These are phyloP conservation scores for Podila verticillata DNA, from an alignment of 192 early-diverging fungal species.

Conservation along the genomic window DNA sequence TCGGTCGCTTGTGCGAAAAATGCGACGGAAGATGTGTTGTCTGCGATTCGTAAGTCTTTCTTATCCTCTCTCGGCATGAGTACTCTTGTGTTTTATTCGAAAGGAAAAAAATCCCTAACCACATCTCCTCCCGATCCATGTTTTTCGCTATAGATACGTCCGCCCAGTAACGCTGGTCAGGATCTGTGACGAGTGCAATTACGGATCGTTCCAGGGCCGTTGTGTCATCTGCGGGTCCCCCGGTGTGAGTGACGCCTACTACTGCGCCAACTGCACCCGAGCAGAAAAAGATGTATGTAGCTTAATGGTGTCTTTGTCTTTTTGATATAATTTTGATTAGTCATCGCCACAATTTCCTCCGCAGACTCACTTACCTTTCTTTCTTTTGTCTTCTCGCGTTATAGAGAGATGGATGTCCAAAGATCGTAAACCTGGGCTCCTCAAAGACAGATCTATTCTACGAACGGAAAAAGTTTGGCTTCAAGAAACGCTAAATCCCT, in stretches of 20 bases:
- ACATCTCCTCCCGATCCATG: too few species aligned
- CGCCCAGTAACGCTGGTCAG: constrained; percentile 88
- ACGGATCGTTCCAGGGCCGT: constrained; percentile 87
- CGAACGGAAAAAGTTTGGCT: constrained; percentile 92
- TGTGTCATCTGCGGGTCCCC: constrained; percentile 91
- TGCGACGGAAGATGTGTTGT: constrained; percentile 95
- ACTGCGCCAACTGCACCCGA: constrained; percentile 90
- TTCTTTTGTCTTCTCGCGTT: not conserved
- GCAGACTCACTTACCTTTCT: not conserved
- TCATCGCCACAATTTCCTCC: too few species aligned
- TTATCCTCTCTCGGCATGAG: not conserved
- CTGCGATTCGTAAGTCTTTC: constrained; percentile 82
- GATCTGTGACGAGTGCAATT: constrained; percentile 98
- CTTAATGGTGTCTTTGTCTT: not conserved
- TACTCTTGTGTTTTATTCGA: not conserved
- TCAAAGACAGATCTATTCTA: constrained; percentile 93
- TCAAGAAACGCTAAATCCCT: constrained; percentile 64
- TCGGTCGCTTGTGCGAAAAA: constrained; percentile 87
- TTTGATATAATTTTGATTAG: not conserved
- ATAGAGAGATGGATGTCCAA: constrained; percentile 94
- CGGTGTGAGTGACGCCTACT: constrained; percentile 94
- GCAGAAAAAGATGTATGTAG: constrained; percentile 87
- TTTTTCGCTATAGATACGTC: constrained; percentile 74
- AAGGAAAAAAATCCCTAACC: not conserved
- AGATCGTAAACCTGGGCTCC: constrained; percentile 96